Percentiles rank a stretch among this genome's conserved stretches.
These are phyloP conservation scores for Pulicaria dysenterica DNA, from an alignment of 129 eudicot genomes.

Conservation along the genomic window DNA sequence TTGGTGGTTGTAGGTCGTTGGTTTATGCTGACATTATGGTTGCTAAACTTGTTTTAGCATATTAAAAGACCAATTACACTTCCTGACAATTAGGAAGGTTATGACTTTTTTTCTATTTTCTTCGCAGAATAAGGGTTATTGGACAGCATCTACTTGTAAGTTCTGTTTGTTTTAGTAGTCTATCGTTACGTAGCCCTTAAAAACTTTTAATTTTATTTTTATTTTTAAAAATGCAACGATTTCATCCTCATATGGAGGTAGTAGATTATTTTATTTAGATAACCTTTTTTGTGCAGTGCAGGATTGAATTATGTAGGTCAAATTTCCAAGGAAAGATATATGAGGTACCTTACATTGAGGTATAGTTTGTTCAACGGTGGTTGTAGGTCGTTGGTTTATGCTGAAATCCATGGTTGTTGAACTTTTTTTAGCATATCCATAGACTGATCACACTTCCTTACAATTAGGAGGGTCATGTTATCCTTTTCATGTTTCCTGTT, in stretches of 20 bases:
- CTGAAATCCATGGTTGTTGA: conserved; percentile 12
- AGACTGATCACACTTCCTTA: conserved; percentile 18
- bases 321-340: no score
- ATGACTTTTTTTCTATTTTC: conserved; percentile 8
- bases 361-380: conserved; percentile 18
- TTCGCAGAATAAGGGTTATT: conserved; percentile 23
- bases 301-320: no score
- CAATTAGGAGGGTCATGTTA: conserved; percentile 13
- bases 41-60: conserved; percentile 22
- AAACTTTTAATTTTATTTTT: not conserved
- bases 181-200: conserved; percentile 5
- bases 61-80: conserved; percentile 17
- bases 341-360: not conserved
- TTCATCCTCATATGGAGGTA: no score
- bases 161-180: conserved; percentile 21
- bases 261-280: no score
- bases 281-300: no score
- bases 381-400: conserved; percentile 35
- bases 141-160: conserved; percentile 24
- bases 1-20: conserved; percentile 35
- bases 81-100: conserved; percentile 21
- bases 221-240: no score
- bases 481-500: conserved; percentile 16
- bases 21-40: conserved; percentile 16
- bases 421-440: conserved; percentile 16